phyloP scores from a whole-genome alignment of 345 rosid species.

The Salix arbutifolia region DNA sequence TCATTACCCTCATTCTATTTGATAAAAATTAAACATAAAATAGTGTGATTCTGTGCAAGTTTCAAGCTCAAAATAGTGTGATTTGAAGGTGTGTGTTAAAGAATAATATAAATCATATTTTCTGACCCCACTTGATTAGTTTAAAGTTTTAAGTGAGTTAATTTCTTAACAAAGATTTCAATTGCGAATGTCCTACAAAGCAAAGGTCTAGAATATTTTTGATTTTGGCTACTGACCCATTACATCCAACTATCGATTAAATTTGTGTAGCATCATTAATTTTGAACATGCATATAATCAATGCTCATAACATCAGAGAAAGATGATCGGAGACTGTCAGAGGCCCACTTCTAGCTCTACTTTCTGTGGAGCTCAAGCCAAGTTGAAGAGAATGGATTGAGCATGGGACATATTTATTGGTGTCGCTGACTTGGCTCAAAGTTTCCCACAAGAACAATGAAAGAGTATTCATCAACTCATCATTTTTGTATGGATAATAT shows the following conservation, averaged over 20 bases:
- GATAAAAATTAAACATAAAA: too few relatives aligned
- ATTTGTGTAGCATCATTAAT: background rate
- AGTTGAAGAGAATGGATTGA: background rate
- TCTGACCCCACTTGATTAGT: too few relatives aligned
- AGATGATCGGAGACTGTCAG: background rate
- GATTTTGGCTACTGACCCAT: background rate
- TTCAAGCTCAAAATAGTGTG: too few relatives aligned
- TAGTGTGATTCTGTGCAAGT: too few relatives aligned
- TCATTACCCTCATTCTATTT: too few relatives aligned
- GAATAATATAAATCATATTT: too few relatives aligned
- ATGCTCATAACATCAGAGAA: background rate
- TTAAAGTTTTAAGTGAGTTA: too few relatives aligned
- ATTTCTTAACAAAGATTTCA: background rate
- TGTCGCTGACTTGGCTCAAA: background rate
- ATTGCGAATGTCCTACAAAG: background rate
- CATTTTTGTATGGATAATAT: constrained; percentile 5
- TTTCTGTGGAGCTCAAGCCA: background rate
- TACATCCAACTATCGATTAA: background rate
- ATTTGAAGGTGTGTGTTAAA: too few relatives aligned
- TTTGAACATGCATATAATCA: background rate
- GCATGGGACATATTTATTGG: constrained; percentile 1
- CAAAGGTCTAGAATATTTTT: background rate
- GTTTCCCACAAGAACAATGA: background rate
- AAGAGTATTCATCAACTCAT: background rate
- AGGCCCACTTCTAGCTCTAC: background rate